These are phyloP conservation scores for Phytopythium vexans DNA, from an alignment of 352 stramenopile genomes.

Conservation along the genomic window DNA sequence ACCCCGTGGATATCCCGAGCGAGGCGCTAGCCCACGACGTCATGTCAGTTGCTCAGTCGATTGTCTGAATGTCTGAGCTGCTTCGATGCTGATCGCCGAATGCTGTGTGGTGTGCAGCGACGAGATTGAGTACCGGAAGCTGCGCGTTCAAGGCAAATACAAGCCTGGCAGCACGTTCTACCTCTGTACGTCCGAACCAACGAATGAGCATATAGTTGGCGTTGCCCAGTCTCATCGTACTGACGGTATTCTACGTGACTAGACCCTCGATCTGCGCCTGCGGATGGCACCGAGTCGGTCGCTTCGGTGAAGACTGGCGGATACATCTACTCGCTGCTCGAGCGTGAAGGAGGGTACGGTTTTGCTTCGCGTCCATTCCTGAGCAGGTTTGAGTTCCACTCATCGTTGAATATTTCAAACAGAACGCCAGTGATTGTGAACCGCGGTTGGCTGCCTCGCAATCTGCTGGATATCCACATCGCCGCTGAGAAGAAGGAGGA, in stretches of 20 bases:
- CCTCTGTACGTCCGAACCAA: slow-evolving; percentile 42
- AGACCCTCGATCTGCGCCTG: slow-evolving; percentile 81
- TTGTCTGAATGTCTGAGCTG: not conserved
- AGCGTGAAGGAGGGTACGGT: slow-evolving; percentile 60
- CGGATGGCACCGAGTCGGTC: slow-evolving; percentile 71
- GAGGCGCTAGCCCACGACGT: slow-evolving; percentile 52
- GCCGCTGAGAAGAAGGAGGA: slow-evolving; percentile 53
- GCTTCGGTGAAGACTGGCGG: slow-evolving; percentile 78
- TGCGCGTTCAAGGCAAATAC: slow-evolving; percentile 60
- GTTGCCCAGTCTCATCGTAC: not conserved
- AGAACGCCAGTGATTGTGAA: slow-evolving; percentile 86
- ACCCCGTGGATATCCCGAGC: slow-evolving; percentile 55
- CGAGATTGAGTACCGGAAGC: slow-evolving; percentile 78
- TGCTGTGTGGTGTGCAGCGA: slow-evolving; percentile 26
- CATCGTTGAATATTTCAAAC: not conserved
- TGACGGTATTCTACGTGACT: slow-evolving; percentile 6
- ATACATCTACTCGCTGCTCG: slow-evolving; percentile 83
- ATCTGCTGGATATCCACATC: slow-evolving; percentile 74
- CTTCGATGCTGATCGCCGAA: not conserved
- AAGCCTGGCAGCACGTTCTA: slow-evolving; percentile 78
- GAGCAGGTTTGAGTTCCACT: slow-evolving; percentile 2
- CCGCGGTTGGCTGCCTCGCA: slow-evolving; percentile 76
- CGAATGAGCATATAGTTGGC: not conserved
- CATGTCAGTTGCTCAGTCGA: slow-evolving; percentile 23
- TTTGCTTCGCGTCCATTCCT: not conserved